Evolutionary conservation across 495 filamentous ascomycete genomes (phyloP).

Genomic region (Bacidia rubella): DNA sequence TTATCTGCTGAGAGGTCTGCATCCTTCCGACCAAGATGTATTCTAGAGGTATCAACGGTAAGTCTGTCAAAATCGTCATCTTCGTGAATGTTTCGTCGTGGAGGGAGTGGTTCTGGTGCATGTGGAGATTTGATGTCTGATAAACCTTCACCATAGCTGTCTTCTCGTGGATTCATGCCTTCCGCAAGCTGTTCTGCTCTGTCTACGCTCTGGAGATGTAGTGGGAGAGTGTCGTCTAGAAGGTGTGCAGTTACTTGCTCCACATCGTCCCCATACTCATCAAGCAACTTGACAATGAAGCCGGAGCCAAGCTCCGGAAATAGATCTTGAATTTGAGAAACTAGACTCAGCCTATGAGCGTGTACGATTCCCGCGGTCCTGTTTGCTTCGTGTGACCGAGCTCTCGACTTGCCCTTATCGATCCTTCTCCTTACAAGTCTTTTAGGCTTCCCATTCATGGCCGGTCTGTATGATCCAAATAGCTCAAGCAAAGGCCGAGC

Average conservation of each 20-base stretch:
- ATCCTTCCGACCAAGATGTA: conserved; percentile 63
- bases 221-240: conserved; percentile 66
- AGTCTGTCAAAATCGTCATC: conserved; percentile 73
- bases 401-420: conserved; percentile 58
- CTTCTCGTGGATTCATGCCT: conserved; percentile 3
- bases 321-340: conserved; percentile 80
- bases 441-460: conserved; percentile 40
- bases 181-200: conserved; percentile 38
- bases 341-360: conserved; percentile 66
- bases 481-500: conserved; percentile 33
- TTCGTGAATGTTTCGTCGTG: conserved; percentile 59
- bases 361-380: conserved; percentile 44
- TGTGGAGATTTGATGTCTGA: conserved; percentile 31
- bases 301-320: conserved; percentile 80
- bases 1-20: conserved; percentile 48
- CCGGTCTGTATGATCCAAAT: conserved; percentile 31
- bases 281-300: conserved; percentile 66
- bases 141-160: conserved; percentile 25
- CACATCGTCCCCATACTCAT: conserved; percentile 61
- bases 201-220: conserved; percentile 42
- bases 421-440: conserved; percentile 27
- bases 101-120: conserved; percentile 20
- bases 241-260: conserved; percentile 74
- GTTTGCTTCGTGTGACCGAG: conserved; percentile 30
- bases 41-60: conserved; percentile 38